phyloP scores from a whole-genome alignment of 2,329 filamentous ascomycete genomes.

The Colletotrichum sp. region DNA sequence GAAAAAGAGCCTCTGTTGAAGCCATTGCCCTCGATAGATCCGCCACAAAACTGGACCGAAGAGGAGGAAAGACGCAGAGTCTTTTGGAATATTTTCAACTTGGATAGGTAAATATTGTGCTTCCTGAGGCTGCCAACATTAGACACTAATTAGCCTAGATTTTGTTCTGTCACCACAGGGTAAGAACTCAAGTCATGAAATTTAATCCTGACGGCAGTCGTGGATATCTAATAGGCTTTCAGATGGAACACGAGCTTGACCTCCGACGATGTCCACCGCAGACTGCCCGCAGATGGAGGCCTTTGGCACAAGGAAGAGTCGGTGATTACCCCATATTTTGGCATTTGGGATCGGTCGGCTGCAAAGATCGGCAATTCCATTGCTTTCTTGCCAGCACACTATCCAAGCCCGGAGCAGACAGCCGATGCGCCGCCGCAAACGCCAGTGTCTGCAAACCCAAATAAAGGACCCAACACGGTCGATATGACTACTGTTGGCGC shows the following conservation, averaged over 20 bases:
- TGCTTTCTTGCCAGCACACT: conserved; percentile 39
- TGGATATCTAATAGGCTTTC: no score
- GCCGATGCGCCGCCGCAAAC: conserved; percentile 19
- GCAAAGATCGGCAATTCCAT: conserved; percentile 44
- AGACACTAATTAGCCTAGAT: neutral
- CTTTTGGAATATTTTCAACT: conserved; percentile 37
- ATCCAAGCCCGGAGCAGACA: conserved; percentile 27
- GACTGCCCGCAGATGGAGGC: conserved; percentile 41
- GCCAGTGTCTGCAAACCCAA: neutral
- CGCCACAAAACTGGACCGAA: conserved; percentile 34
- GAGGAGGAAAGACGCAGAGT: conserved; percentile 36
- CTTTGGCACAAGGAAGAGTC: conserved; percentile 44
- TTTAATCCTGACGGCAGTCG: no score
- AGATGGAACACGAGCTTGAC: conserved; percentile 37
- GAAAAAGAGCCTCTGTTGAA: conserved; percentile 20
- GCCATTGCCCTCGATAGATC: conserved; percentile 31
- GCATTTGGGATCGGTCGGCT: conserved; percentile 47
- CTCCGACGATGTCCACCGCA: conserved; percentile 32
- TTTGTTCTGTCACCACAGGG: conserved; percentile 29
- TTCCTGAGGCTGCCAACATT: no score
- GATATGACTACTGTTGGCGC: conserved; percentile 46
- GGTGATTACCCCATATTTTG: conserved; percentile 46
- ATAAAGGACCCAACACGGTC: conserved; percentile 15
- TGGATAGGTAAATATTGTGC: conserved; percentile 30
- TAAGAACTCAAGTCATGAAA: neutral